These are phyloP conservation scores for Colletotrichum tanaceti DNA, from an alignment of 2,329 filamentous ascomycete species.

Conservation along the genomic window DNA sequence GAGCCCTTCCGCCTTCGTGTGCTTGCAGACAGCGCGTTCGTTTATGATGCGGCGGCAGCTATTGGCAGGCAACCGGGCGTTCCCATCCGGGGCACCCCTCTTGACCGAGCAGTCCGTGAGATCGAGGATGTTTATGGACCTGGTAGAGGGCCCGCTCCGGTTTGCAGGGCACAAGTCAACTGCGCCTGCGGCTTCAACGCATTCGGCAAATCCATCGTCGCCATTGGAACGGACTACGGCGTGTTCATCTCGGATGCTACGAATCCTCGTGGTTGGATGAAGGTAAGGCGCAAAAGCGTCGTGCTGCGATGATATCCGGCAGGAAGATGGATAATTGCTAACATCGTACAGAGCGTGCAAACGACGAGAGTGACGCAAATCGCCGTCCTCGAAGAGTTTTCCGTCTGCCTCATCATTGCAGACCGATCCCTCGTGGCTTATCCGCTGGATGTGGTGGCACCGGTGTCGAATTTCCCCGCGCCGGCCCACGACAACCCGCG, in stretches of 20 bases:
- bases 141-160: constrained; percentile 76
- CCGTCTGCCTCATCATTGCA: constrained; percentile 88
- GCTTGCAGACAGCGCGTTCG: constrained; percentile 91
- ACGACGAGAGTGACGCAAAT: constrained; percentile 87
- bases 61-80: constrained; percentile 73
- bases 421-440: constrained; percentile 94
- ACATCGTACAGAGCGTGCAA: constrained; percentile 73
- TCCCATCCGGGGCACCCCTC: constrained; percentile 87
- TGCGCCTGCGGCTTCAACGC: constrained; percentile 92
- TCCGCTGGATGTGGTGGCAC: constrained; percentile 86
- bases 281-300: constrained; percentile 66
- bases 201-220: constrained; percentile 86
- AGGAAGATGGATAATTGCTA: constrained; percentile 26
- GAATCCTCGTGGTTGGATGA: constrained; percentile 90
- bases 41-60: constrained; percentile 74
- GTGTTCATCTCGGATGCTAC: constrained; percentile 90
- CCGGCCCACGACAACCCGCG: constrained; percentile 77
- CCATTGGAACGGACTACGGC: constrained; percentile 94
- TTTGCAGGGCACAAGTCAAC: constrained; percentile 89
- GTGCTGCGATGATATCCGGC: background rate
- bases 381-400: constrained; percentile 94
- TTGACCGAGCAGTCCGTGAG: constrained; percentile 90
- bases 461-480: constrained; percentile 70
- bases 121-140: constrained; percentile 83
- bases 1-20: constrained; percentile 94